Conservation (phyloP, 2,329 filamentous ascomycete genomes). For the Talaromyces sp. region DNA sequence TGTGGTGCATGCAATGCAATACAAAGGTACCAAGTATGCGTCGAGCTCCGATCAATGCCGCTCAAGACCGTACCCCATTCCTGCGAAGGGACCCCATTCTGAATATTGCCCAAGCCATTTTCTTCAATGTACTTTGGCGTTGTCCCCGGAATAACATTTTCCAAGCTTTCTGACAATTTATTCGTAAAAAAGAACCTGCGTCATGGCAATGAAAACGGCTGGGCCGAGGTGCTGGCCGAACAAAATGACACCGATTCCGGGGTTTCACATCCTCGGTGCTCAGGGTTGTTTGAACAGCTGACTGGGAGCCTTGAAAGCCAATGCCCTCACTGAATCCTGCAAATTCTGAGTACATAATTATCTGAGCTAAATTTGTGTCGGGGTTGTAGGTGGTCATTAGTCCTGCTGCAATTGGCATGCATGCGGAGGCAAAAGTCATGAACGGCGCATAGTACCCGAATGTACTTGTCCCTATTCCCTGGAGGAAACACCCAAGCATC, state of each 20-base stretch:
- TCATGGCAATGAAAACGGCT: conserved; percentile 55
- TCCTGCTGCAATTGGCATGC: conserved; percentile 38
- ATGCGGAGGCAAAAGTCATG: conserved; percentile 34
- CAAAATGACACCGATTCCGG: conserved; percentile 35
- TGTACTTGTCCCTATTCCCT: conserved; percentile 22
- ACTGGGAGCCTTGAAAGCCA: conserved; percentile 34
- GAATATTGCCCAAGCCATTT: conserved; percentile 23
- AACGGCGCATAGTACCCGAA: conserved; percentile 41
- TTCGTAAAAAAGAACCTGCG: conserved; percentile 57
- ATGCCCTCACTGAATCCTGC: conserved; percentile 35
- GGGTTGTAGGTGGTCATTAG: conserved; percentile 36
- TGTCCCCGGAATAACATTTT: conserved; percentile 15
- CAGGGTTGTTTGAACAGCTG: conserved; percentile 34
- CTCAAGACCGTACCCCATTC: conserved; percentile 17
- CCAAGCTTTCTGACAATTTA: conserved; percentile 38
- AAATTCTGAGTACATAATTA: conserved; percentile 33
- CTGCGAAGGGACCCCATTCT: conserved; percentile 10
- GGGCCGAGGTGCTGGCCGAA: conserved; percentile 44
- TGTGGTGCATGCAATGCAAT: conserved; percentile 26
- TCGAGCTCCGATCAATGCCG: conserved; percentile 25
- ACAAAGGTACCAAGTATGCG: conserved; percentile 26
- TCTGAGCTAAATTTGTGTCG: conserved; percentile 22
- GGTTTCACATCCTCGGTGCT: conserved; percentile 26
- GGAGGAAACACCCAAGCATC: conserved; percentile 25
- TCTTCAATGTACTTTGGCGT: conserved; percentile 16